Conservation (phyloP, 2,329 filamentous ascomycete species). For the Ophiostoma pallidulum region DNA sequence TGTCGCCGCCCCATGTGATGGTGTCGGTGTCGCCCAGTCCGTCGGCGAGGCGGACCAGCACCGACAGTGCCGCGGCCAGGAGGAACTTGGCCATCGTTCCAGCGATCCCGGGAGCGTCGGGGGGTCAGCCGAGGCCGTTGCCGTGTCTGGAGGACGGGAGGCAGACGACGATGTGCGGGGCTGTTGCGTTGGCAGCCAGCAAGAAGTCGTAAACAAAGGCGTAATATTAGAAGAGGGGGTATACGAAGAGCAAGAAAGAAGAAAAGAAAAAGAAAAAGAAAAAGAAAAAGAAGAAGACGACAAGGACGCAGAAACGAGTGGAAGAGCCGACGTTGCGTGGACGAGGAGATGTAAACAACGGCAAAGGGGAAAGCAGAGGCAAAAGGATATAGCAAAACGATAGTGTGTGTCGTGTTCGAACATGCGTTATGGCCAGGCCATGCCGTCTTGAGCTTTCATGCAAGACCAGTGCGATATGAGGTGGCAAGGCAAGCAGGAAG, state of each 20-base stretch:
- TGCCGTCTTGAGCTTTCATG: background rate
- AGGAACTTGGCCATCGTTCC: background rate
- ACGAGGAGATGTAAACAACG: too few species aligned
- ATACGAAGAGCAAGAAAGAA: too few species aligned
- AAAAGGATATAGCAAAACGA: background rate
- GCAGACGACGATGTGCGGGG: too few species aligned
- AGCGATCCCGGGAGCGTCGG: background rate
- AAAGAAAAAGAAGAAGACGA: background rate
- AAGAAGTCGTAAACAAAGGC: background rate
- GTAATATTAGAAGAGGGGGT: too few species aligned
- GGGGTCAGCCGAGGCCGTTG: too few species aligned
- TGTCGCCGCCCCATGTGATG: slow-evolving; percentile 52
- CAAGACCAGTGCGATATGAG: background rate
- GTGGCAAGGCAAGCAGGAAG: background rate
- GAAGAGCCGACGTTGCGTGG: too few species aligned
- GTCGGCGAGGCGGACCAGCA: slow-evolving; percentile 25
- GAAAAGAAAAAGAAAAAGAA: too few species aligned
- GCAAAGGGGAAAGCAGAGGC: background rate
- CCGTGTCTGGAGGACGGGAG: background rate
- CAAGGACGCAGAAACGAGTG: too few species aligned
- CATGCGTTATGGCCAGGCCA: too few species aligned
- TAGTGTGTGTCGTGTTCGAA: background rate
- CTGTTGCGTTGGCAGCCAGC: too few species aligned
- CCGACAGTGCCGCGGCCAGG: slow-evolving; percentile 19
- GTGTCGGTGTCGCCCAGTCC: slow-evolving; percentile 40